Conservation (phyloP, 768 basidiomycete species). For the Kockovaella imperatae region DNA sequence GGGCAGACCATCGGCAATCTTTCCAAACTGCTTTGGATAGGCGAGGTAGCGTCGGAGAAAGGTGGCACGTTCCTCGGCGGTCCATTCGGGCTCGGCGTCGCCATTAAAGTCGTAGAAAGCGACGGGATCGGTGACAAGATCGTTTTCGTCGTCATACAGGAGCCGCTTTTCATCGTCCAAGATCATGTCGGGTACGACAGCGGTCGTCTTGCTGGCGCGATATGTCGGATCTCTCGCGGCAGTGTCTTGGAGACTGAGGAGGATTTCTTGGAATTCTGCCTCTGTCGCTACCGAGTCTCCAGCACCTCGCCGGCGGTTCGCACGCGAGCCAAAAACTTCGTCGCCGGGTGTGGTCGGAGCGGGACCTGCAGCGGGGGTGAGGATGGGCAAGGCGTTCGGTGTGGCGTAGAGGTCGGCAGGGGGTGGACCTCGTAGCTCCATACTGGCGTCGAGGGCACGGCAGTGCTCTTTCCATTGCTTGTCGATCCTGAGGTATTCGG, state of each 20-base stretch:
- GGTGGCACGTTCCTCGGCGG: slow-evolving; percentile 66
- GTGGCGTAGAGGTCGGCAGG: slow-evolving; percentile 27
- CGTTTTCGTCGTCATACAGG: slow-evolving; percentile 73
- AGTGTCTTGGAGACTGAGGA: slow-evolving; percentile 85
- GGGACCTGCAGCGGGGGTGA: slow-evolving; percentile 9
- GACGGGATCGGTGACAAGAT: slow-evolving; percentile 64
- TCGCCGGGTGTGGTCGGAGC: slow-evolving; percentile 21
- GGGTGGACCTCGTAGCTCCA: slow-evolving; percentile 31
- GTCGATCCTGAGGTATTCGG: slow-evolving; percentile 27
- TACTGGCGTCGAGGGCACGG: slow-evolving; percentile 17
- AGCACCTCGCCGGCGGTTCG: slow-evolving; percentile 33
- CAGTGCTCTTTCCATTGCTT: slow-evolving; percentile 32
- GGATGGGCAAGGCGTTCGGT: slow-evolving; percentile 21
- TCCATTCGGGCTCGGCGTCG: slow-evolving; percentile 78
- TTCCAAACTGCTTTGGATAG: slow-evolving; percentile 91
- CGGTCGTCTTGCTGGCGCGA: slow-evolving; percentile 76
- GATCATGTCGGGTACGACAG: slow-evolving; percentile 79
- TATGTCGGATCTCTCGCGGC: slow-evolving; percentile 84
- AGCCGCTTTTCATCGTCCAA: slow-evolving; percentile 10
- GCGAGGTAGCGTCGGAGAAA: slow-evolving; percentile 75
- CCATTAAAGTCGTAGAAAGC: slow-evolving; percentile 63
- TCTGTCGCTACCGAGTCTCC: slow-evolving; percentile 90
- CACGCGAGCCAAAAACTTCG: slow-evolving; percentile 22
- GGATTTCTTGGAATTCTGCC: slow-evolving; percentile 93
- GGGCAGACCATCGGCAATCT: slow-evolving; percentile 65